Evolutionary conservation across 306 rosid species (phyloP).

Genomic region (Dalbergia cochinchinensis): DNA sequence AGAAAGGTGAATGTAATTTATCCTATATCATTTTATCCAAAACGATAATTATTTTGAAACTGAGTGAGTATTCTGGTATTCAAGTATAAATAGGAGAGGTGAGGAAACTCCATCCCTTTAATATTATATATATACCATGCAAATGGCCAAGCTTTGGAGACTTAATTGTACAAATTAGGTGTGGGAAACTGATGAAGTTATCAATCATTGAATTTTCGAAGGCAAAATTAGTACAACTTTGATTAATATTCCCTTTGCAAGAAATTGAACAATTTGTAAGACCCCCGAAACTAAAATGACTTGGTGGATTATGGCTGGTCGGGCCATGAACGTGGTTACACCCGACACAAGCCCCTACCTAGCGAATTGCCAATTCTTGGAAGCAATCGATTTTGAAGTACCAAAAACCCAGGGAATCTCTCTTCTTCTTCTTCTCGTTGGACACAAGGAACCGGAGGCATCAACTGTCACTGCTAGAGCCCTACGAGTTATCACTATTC

Average conservation of each 20-base stretch:
- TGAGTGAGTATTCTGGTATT: too few relatives aligned
- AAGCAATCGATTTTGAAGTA: constrained; percentile 11
- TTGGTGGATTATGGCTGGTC: constrained; percentile 26
- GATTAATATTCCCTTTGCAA: neutral
- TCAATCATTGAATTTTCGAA: neutral
- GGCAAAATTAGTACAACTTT: neutral
- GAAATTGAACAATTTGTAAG: constrained; percentile 5
- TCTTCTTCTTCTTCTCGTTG: neutral
- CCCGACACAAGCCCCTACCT: constrained; percentile 15
- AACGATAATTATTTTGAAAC: too few relatives aligned
- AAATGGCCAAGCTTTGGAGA: neutral
- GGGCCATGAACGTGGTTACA: constrained; percentile 26
- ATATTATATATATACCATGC: neutral
- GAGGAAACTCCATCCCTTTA: neutral
- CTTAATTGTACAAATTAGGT: neutral
- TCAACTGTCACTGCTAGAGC: constrained; percentile 28
- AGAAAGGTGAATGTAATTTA: too few relatives aligned
- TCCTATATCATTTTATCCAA: too few relatives aligned
- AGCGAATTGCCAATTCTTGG: constrained; percentile 5
- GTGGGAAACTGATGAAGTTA: neutral
- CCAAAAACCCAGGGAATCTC: neutral
- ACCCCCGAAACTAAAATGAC: constrained; percentile 10
- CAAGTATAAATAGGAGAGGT: too few relatives aligned
- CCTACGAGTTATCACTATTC: constrained; percentile 45
- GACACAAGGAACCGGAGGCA: constrained; percentile 23